Evolutionary conservation across 2,329 filamentous ascomycete species (phyloP), one percentile per base, ranked within the genome.

Genomic region (Trichothecium sympodiale): DNA sequence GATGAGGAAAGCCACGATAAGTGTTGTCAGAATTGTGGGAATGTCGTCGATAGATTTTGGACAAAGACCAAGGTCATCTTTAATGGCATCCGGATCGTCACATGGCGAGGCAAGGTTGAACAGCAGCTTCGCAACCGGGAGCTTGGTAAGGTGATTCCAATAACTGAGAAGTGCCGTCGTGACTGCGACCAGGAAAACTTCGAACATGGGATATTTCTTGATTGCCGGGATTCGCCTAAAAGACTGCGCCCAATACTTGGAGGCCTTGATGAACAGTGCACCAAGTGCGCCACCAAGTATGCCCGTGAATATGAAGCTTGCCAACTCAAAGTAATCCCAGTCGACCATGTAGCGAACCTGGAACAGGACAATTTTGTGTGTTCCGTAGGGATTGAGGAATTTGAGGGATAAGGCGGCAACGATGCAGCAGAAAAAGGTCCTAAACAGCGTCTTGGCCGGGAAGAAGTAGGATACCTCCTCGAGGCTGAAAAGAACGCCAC

Each of bases 401-500:
- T 95, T 95, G 46, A 98, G 67, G 2, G 88, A 89, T 25, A 98
- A 61, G 0, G 91, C 87, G 2, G 91, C 88, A 23, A 83, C 80
- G 48, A 96, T 96, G 58, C 89, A 96, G 64, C 89, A 96, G 60
- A 96, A 96, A 59, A 98, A 98, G 0, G 91, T 96, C 36, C 91
- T 71, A 64, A 98, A 98, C 8, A 98, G 71, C 0, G 89, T 96
- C 62, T 98, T 96, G 5, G 89, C 86, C 1, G 91, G 89, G 55
- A 96, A 96, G 59, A 96, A 96, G 58, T 96, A 96, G 46, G 84
- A 77, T 42, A 96, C 88, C 68, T 96, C 91, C 59, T 98, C 91
- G 20, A 96, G 60, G 25, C 86, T 87, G 57, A 96, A 96, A 3
- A 96, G 68, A 2, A 95, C 87, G 35, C 89, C 89, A 8, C 87